These are phyloP conservation scores for Fusarium armeniacum DNA, from an alignment of 2,329 filamentous ascomycete species.

Conservation along the genomic window DNA sequence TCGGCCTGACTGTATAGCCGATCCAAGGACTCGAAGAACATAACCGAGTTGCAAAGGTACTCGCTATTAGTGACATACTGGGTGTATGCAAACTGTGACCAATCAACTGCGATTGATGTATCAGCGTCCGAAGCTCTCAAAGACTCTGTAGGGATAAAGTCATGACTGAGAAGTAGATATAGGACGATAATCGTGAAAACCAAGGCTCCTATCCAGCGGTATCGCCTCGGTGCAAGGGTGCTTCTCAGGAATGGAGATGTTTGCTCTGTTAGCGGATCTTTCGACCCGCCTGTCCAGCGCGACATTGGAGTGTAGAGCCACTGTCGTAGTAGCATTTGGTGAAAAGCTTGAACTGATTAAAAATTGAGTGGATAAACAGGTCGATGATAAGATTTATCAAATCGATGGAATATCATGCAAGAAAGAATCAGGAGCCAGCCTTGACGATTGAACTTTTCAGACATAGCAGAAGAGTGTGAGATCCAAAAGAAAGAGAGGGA, in stretches of 20 bases:
- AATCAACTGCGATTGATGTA: constrained; percentile 1
- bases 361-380: not conserved
- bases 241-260: not conserved
- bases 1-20: constrained; percentile 59
- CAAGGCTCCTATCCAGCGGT: not conserved
- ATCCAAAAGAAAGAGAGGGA: not conserved
- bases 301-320: not conserved
- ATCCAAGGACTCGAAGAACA: constrained; percentile 63
- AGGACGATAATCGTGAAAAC: not conserved
- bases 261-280: not conserved
- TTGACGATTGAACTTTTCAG: not conserved
- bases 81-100: constrained; percentile 59
- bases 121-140: not conserved
- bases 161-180: not conserved
- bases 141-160: not conserved
- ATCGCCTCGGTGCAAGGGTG: not conserved
- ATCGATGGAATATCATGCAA: not conserved
- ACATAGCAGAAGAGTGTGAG: not conserved
- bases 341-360: not conserved
- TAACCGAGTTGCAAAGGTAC: constrained; percentile 65
- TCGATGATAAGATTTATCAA: not conserved
- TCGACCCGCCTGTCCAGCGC: not conserved
- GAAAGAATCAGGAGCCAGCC: constrained; percentile 1
- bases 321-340: not conserved
- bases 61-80: constrained; percentile 63